A percentile compares a stretch with the other conserved stretches of the same genome.
Conservation (phyloP, 768 basidiomycete genomes). For the Boletus speciosus region DNA sequence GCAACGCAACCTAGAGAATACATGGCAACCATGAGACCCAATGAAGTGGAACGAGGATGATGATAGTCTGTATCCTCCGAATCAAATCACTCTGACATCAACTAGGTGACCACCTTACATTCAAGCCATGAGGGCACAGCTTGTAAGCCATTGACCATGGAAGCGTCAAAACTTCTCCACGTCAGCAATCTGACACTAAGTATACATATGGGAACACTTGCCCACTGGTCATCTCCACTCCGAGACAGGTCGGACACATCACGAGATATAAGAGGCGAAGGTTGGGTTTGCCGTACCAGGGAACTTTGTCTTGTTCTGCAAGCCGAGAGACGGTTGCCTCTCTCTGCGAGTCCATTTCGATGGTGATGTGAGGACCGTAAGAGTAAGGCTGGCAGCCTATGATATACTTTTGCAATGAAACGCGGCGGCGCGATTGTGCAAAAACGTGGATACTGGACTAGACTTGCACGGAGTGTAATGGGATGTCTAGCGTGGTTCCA, state of each 20-base stretch:
- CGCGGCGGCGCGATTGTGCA: neutral
- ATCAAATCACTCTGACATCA: neutral
- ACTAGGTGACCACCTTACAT: conserved; percentile 35
- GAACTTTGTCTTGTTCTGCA: conserved; percentile 42
- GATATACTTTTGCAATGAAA: neutral
- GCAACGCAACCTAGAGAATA: conserved; percentile 59
- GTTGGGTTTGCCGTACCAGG: conserved; percentile 64
- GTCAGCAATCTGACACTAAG: neutral
- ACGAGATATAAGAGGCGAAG: conserved; percentile 52
- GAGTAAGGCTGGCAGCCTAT: neutral
- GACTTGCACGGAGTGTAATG: neutral
- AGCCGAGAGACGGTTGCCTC: conserved; percentile 18
- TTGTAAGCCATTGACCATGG: conserved; percentile 63
- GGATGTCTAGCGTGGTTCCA: neutral
- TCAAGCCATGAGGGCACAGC: conserved; percentile 54
- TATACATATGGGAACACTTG: neutral
- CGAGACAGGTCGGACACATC: conserved; percentile 42
- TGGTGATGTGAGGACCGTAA: neutral
- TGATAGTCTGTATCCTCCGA: conserved; percentile 41
- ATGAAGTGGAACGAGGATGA: conserved; percentile 46
- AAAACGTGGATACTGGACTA: too few species aligned
- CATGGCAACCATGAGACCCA: conserved; percentile 36
- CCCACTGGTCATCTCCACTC: conserved; percentile 21
- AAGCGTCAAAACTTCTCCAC: conserved; percentile 32
- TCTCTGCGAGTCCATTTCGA: conserved; percentile 5